These are phyloP conservation scores for Paxillus ammoniavirescens DNA, from an alignment of 768 basidiomycete species.

Conservation along the genomic window DNA sequence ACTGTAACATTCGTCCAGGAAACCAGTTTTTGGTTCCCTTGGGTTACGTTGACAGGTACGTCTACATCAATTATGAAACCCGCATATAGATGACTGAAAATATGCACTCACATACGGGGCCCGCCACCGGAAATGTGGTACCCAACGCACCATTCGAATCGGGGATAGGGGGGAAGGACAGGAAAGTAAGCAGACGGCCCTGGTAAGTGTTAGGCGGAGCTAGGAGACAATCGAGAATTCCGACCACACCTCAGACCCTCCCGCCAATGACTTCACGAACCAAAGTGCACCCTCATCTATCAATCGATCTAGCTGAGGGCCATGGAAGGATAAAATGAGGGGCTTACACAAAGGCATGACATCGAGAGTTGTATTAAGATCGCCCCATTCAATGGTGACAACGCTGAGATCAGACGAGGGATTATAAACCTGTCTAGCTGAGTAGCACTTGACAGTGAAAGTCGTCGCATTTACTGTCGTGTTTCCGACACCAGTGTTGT, in stretches of 20 bases:
- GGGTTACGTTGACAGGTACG: not conserved
- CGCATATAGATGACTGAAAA: not conserved
- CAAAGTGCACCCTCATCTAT: not conserved
- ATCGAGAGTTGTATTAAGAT: no score
- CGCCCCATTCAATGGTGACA: not conserved
- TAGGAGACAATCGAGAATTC: not conserved
- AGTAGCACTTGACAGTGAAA: conserved; percentile 9
- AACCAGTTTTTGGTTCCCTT: no score
- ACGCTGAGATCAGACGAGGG: not conserved
- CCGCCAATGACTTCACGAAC: not conserved
- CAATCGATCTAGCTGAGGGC: not conserved
- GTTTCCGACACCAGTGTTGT: conserved; percentile 7
- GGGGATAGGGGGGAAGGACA: not conserved
- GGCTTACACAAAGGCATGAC: not conserved
- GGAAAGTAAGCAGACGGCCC: not conserved
- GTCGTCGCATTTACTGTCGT: conserved; percentile 14
- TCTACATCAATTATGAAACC: not conserved
- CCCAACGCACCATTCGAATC: not conserved
- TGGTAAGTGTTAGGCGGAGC: not conserved
- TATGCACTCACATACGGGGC: not conserved
- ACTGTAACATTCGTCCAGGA: not conserved
- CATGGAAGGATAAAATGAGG: no score
- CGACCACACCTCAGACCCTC: no score
- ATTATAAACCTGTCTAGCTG: not conserved
- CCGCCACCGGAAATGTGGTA: not conserved